phyloP scores from a whole-genome alignment of 2,329 filamentous ascomycete species.

The Colletotrichum tropicale region DNA sequence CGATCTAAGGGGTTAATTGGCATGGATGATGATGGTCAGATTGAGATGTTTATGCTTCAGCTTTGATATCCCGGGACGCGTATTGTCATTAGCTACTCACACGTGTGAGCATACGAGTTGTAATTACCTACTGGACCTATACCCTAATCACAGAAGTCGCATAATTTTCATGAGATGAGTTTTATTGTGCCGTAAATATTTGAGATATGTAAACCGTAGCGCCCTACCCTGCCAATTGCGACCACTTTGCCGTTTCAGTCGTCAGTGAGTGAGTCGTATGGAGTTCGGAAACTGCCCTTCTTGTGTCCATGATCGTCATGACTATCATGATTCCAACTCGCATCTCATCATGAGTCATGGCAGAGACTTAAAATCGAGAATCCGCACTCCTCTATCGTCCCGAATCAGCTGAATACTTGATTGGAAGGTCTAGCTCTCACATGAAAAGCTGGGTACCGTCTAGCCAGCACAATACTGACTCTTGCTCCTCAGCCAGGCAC shows the following conservation, averaged over 20 bases:
- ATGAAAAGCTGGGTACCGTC: too few species aligned
- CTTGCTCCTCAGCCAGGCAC: slow-evolving; percentile 22
- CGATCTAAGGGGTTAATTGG: not conserved
- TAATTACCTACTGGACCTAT: slow-evolving; percentile 5
- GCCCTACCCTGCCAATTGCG: too few species aligned
- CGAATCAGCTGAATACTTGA: fast-evolving
- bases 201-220: too few species aligned
- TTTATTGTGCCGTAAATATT: not conserved
- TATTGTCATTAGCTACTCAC: not conserved
- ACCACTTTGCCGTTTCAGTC: too few species aligned
- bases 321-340: too few species aligned
- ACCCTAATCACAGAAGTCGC: not conserved
- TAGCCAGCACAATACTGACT: slow-evolving; percentile 20
- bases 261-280: not conserved
- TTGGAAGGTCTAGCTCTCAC: too few species aligned
- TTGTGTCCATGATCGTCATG: too few species aligned
- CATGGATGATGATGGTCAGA: not conserved
- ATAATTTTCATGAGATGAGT: not conserved
- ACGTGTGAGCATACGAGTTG: not conserved
- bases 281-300: too few species aligned
- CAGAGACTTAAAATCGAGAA: not conserved
- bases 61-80: slow-evolving; percentile 14
- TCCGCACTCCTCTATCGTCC: fast-evolving
- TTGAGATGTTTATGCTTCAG: not conserved
- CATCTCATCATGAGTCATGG: not conserved